Evolutionary conservation across 2,329 filamentous ascomycete genomes (phyloP).

Genomic region (Colletotrichum sp.): DNA sequence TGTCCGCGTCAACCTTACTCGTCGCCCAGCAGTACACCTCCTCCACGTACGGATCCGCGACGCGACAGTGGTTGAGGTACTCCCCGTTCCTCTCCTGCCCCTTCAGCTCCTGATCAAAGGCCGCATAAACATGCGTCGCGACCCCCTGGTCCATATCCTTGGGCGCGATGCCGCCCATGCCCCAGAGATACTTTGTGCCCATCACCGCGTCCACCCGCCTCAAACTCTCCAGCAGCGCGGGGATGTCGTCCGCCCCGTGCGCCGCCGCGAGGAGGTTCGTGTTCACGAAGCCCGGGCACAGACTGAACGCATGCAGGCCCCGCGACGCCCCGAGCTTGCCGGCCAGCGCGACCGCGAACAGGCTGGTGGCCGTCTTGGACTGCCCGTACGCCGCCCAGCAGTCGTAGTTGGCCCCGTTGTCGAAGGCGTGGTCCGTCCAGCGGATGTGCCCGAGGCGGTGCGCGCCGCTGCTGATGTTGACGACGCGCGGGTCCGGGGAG

Average conservation of each 20-base stretch:
- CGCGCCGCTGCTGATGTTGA: constrained; percentile 50
- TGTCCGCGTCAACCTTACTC: constrained; percentile 9
- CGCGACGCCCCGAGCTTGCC: constrained; percentile 24
- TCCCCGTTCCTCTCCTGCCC: constrained; percentile 4
- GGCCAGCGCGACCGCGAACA: constrained; percentile 20
- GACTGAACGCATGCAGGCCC: constrained; percentile 45
- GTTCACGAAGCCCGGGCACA: constrained; percentile 63
- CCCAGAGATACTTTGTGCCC: constrained; percentile 10
- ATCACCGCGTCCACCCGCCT: not conserved
- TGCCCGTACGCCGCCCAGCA: constrained; percentile 29
- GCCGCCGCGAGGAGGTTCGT: constrained; percentile 2
- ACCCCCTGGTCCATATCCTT: constrained; percentile 10
- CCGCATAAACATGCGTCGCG: constrained; percentile 14
- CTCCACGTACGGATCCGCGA: constrained; percentile 16
- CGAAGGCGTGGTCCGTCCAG: constrained; percentile 49
- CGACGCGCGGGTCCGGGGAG: constrained; percentile 35
- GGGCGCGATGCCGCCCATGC: not conserved
- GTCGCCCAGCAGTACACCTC: constrained; percentile 11
- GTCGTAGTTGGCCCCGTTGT: constrained; percentile 23
- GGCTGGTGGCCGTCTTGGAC: constrained; percentile 31
- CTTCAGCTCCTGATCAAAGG: not conserved
- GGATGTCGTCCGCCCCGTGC: not conserved
- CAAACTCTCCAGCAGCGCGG: not conserved
- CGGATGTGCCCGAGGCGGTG: constrained; percentile 45
- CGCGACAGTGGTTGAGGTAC: not conserved